Evolutionary conservation across 768 basidiomycete species (phyloP), one percentile per base, ranked within the genome.

Genomic region (Lactarius sanguifluus): DNA sequence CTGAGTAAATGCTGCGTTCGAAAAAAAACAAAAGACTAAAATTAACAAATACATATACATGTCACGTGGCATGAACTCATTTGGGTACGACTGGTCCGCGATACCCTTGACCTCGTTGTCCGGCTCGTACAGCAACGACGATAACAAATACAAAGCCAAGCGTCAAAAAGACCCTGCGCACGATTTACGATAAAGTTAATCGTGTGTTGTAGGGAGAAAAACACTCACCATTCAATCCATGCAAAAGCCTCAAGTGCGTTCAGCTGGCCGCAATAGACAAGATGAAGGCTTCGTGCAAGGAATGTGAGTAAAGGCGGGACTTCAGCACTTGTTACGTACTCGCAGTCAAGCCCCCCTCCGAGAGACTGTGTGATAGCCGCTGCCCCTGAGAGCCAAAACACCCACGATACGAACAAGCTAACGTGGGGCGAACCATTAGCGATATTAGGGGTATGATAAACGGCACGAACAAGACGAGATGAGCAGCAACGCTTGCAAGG

Each of bases 321-420:
- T 43, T 6, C 5, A 28, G 23, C 25, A 25, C 32, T 32, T 25
- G 58, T 3, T 16, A 67, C 66, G 32, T 47, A 71, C 70, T n/a
- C 15, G 65, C 70, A 71, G 36, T 66, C 36, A 15, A 69, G 63
- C 28, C 57, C 59, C 5, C 59, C 62, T 28, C 57, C 58, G 28
- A 70, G 52, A 54, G 69, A 47, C 0, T 36, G 40, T 15, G 70
- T 64, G 13, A 71, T 43, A 13, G 70, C 64, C 20, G 70, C 70
- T 38, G 70, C 70, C n/a, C 70, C 70, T 25, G 70, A 64, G 57
- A 71, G 70, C 70, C 70, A 71, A 57, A 71, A 70, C 12, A 69
- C 59, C 70, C 70, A 71, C 20, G 70, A 70, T 28, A 71, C 4
- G 41, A 67, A 69, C 25, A 71, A n/a, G 62, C 70, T 71, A 30